A percentile compares a stretch with the other conserved stretches of the same genome.
Evolutionary conservation across 129 eudicot genomes (phyloP).

Genomic region (Chrysanthemum lavandulifolium): DNA sequence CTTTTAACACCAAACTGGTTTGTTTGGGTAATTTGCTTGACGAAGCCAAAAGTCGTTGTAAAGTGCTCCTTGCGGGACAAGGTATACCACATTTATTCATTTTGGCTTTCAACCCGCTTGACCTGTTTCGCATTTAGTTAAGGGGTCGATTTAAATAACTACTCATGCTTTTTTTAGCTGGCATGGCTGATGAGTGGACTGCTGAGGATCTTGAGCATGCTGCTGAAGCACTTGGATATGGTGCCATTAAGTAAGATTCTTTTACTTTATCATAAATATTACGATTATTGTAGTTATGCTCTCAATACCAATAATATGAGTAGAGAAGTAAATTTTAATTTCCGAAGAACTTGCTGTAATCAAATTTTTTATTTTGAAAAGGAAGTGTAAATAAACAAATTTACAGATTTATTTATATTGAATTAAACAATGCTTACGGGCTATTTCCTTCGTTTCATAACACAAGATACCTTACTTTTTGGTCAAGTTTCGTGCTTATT

Average conservation of each 20-base stretch:
- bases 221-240: neutral
- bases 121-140: neutral
- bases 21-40: no score
- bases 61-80: neutral
- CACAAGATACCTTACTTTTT: neutral
- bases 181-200: slow-evolving; percentile 3
- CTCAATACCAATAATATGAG: no score
- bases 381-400: no score
- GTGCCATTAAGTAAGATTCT: neutral
- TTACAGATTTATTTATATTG: no score
- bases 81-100: neutral
- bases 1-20: no score
- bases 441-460: neutral
- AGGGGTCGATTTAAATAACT: neutral
- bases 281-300: neutral
- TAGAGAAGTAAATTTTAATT: no score
- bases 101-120: neutral
- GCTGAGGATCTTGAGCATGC: neutral
- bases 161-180: neutral
- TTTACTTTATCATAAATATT: neutral
- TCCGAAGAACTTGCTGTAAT: neutral
- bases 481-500: neutral
- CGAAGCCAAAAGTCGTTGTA: neutral
- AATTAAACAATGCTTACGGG: neutral
- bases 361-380: no score